Evolutionary conservation across 2,329 filamentous ascomycete genomes (phyloP), one percentile per base, ranked within the genome.

Genomic region (Penicillium griseofulvum): DNA sequence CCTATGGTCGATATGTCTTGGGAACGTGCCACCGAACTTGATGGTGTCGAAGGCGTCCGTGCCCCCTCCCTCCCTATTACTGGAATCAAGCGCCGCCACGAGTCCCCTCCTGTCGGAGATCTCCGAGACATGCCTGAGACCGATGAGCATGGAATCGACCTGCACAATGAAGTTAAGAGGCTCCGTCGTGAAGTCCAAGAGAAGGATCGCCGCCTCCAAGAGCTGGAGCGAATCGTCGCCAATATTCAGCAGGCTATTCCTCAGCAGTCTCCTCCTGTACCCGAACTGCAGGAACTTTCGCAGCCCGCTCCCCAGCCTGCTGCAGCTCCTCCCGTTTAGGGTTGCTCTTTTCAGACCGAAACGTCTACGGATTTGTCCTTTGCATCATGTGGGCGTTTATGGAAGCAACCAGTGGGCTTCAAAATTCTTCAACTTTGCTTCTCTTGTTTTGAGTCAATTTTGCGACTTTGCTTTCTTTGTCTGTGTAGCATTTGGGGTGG

Each of bases 151-250:
- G 69, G 70, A 6, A 68, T 69, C 24, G 68, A 74, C 37, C 63
- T 89, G 31, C 83, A 83, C 19, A 81, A 84, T 44, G 86, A 90
- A 68, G 74, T 88, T 57, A 89, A 88, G 73, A 80, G 86, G 33
- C 74, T 90, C 34, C 80, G 82, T n/a, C 76, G 77, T 43, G 87
- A 90, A 69, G 86, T 87, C 56, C 78, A 84, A 59, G 83, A 86
- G 62, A 78, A 77, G 54, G 75, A 77, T 53, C 70, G 72, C n/a
- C 71, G 74, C 17, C 63, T 78, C 11, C 65, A 74, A 56, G 74
- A 76, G 46, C 59, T 78, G 37, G 75, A 78, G 59, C 63, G 70
- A 38, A 71, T 74, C 48, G 71, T 74, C 16, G 61, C 67, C 7
- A 71, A 67, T 11, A 56, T 74, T 46, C 72, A 74, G 58, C 71